Conservation (phyloP, 345 rosid genomes). For the Bretschneidera sinensis region DNA sequence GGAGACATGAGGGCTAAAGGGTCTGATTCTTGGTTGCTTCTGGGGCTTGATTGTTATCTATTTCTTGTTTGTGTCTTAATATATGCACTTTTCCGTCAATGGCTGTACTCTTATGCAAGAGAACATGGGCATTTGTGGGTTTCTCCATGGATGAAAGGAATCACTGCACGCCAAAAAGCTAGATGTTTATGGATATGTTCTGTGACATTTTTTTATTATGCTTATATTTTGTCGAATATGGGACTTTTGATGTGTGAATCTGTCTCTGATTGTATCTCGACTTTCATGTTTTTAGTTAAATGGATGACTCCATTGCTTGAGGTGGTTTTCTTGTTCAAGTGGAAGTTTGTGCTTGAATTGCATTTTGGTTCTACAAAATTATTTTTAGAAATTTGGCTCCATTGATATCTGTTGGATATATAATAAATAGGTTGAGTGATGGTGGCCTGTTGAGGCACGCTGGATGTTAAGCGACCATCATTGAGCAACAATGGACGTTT, state of each 20-base stretch:
- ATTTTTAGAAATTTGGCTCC: not conserved
- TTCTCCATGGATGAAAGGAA: conserved; percentile 9
- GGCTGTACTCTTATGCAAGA: not conserved
- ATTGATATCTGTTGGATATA: not conserved
- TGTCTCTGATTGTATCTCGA: not conserved
- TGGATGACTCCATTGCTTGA: not conserved
- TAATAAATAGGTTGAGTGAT: not conserved
- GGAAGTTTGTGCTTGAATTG: not conserved
- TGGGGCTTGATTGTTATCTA: not conserved
- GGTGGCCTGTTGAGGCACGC: not conserved
- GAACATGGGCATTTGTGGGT: not conserved
- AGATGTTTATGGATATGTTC: conserved; percentile 11
- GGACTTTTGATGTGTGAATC: not conserved
- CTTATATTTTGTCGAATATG: not conserved
- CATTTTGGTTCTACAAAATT: not conserved
- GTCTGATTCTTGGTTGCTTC: not conserved
- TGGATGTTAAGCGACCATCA: no score
- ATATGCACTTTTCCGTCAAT: not conserved
- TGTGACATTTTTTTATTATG: conserved; percentile 2
- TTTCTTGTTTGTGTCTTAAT: not conserved
- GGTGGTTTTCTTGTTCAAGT: not conserved
- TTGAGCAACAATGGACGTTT: no score
- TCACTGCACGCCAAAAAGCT: conserved; percentile 4
- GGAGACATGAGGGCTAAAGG: not conserved
- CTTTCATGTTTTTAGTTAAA: not conserved